phyloP scores from a whole-genome alignment of 2,329 filamentous ascomycete genomes.

The Sclerotinia borealis region DNA sequence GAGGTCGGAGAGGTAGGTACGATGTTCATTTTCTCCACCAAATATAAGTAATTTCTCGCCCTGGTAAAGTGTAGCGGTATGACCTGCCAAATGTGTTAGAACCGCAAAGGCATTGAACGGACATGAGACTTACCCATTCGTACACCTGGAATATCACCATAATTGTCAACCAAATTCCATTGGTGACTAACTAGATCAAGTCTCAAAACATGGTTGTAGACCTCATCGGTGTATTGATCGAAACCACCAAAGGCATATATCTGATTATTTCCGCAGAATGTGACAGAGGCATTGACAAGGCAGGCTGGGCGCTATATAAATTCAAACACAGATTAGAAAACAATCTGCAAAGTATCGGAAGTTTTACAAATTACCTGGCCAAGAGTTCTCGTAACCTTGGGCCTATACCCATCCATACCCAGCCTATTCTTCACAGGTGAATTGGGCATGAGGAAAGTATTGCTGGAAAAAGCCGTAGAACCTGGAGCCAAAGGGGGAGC shows the following conservation, averaged over 20 bases:
- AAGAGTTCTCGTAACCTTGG: slow-evolving; percentile 72
- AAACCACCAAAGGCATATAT: slow-evolving; percentile 99
- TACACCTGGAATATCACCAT: slow-evolving; percentile 94
- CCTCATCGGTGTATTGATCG: slow-evolving; percentile 96
- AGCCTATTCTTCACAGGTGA: slow-evolving; percentile 65
- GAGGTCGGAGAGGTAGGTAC: slow-evolving; percentile 89
- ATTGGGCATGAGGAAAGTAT: slow-evolving; percentile 87
- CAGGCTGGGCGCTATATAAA: slow-evolving; percentile 66
- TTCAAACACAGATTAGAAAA: not conserved
- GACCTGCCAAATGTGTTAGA: slow-evolving; percentile 49
- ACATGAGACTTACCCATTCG: slow-evolving; percentile 68
- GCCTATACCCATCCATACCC: slow-evolving; percentile 70
- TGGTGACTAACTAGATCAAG: slow-evolving; percentile 82
- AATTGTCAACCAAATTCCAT: slow-evolving; percentile 97
- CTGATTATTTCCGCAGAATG: slow-evolving; percentile 95
- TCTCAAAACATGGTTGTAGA: slow-evolving; percentile 94
- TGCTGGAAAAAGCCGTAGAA: slow-evolving; percentile 54
- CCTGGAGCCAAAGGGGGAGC: slow-evolving; percentile 36
- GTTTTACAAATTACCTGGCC: slow-evolving; percentile 44
- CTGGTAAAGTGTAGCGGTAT: slow-evolving; percentile 90
- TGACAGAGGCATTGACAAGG: slow-evolving; percentile 95
- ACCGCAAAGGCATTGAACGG: not conserved
- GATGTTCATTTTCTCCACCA: slow-evolving; percentile 95
- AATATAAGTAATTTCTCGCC: slow-evolving; percentile 95
- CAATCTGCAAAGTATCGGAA: not conserved